These are phyloP conservation scores for Blastocystis sp. DNA, from an alignment of 352 stramenopile species.

Conservation along the genomic window DNA sequence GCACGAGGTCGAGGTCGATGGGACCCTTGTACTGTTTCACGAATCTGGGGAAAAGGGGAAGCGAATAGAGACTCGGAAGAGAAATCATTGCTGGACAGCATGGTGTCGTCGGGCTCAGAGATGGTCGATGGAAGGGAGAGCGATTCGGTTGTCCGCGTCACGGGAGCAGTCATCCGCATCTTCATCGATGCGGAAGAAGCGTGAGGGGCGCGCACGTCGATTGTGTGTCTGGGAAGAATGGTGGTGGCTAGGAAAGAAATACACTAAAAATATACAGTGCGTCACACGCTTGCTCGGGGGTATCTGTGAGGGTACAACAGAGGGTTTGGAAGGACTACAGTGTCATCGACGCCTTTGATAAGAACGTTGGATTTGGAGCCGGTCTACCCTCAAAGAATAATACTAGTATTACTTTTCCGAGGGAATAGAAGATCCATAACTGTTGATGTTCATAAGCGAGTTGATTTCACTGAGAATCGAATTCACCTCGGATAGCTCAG, in stretches of 20 bases:
- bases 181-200: neutral
- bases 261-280: too few relatives aligned
- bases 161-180: neutral
- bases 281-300: neutral
- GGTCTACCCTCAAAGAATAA: neutral
- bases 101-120: neutral
- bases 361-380: too few relatives aligned
- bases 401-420: neutral
- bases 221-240: constrained; percentile 8
- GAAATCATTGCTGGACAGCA: neutral
- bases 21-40: constrained; percentile 13
- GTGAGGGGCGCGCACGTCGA: neutral
- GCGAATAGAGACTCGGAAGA: neutral
- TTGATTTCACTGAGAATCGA: neutral
- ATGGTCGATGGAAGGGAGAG: neutral
- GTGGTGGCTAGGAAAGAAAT: too few relatives aligned
- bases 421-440: neutral
- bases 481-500: neutral
- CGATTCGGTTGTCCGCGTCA: neutral
- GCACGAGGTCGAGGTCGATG: constrained; percentile 15
- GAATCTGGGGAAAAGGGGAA: neutral
- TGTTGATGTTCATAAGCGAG: neutral
- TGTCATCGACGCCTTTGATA: too few relatives aligned
- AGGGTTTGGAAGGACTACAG: too few relatives aligned
- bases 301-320: neutral